Base-by-base conservation (phyloP, 148 eudicot genomes). In the Silene latifolia region DNA sequence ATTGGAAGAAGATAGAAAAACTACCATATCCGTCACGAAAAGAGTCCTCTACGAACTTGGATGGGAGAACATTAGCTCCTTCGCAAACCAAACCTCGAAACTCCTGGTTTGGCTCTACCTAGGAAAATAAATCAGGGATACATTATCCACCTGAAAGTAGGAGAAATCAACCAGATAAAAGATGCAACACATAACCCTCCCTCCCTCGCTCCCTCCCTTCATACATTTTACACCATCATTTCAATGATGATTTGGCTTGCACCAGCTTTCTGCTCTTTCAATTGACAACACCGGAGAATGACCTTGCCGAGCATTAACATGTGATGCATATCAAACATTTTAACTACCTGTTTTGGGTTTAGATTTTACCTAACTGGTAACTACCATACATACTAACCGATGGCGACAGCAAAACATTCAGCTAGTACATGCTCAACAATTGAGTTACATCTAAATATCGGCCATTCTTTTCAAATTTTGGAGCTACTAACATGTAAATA, bases 21-120 rank as follows among this genome's bases (percentile, higher is more conserved):
- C 73, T 86, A 92, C 99, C 98, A 85, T 96, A 86, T 89, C 92
- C 97, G 86, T 84, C 91, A 69, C 99, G 99, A 78, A 96, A 89
- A 54, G 96, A 82, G 86, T 96, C 98, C 86, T 96, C 98, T 63
- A 96, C 64, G 56, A 96, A 96, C 82, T 89, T 96, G 62, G 97
- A 53, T 5, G 99, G 99, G 60, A 96, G 97, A 80, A 86, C 99
- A 88, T 90, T 96, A 71, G 99, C 99, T 73, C 99, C 99, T 87
- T 96, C 98, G 81, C 99, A 96, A 47, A 92, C 97, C 83, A 96
- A 81, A 59, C 99, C 99, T 76, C 89, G 94, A 76, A 96, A 92
- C 78, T 96, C 99, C 80, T 96, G 99, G 74, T 96, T 96, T 80
- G 97, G 98, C 80, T 96, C 98, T 89, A 96, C 99, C 99, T 96